Evolutionary conservation across 2,329 filamentous ascomycete species (phyloP), one percentile per base, ranked within the genome.

Genomic region (Sclerotinia nivalis): DNA sequence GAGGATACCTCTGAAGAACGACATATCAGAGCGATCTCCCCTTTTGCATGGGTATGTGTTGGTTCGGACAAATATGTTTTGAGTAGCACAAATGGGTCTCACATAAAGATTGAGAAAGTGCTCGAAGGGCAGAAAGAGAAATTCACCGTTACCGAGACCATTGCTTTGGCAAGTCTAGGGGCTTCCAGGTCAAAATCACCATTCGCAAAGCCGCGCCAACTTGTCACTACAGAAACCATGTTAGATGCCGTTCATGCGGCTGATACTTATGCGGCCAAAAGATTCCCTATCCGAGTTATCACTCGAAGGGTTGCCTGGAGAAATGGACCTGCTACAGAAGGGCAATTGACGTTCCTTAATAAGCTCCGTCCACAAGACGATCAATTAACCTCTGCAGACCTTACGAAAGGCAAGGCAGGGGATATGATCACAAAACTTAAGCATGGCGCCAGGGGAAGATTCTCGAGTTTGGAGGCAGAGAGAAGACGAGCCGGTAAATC

Each of bases 401-500:
- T 97, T 70, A 93, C 87, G 20, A 96, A 94, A 77, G 95, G 95
- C 10, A 88, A 88, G 77, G 94, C 93, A 6, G 86, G 86, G 6
- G 94, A 97, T 78, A 94, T 97, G 91, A 97, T 98, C 73, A 96
- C 93, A 10, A 96, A 97, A 80, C 78, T 97, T 72, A 95, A 91
- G 79, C 91, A 96, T 78, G 95, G 95, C 0, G 93, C 92, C 0
- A 87, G 83, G 79, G 91, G 81, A 72, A 87, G 81, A 81, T 93
- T 86, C 77, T 82, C 83, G 37, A 83, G 76, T 47, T 80, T 87
- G 70, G 83, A 85, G 76, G 82, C 81, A 0, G 81, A 84, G 68
- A 88, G 85, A 77, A 85, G 83, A 56, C 85, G 84, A 66, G 81
- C 78, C 49, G 80, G 82, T 64, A 83, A 76, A 71, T 77, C 81